phyloP scores from a whole-genome alignment of 352 stramenopile species.

The Phytophthora aleatoria region DNA sequence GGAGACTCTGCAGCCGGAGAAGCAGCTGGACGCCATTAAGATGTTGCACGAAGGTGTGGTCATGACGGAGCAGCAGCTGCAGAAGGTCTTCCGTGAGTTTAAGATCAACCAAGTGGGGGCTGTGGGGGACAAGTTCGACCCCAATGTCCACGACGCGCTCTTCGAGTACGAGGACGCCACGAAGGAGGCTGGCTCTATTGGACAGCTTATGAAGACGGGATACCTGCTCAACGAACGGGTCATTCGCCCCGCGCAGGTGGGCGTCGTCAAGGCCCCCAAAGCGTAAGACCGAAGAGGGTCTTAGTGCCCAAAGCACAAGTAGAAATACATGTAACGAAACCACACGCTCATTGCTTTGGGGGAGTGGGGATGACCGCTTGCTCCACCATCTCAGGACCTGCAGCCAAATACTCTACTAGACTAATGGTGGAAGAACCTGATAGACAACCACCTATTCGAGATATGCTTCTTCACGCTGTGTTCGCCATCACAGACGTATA shows the following conservation, averaged over 20 bases:
- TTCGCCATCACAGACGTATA: too few relatives aligned
- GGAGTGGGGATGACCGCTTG: background rate
- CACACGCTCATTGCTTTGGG: background rate
- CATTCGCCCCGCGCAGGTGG: constrained; percentile 96
- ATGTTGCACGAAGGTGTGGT: constrained; percentile 85
- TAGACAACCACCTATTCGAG: too few relatives aligned
- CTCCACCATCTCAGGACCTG: too few relatives aligned
- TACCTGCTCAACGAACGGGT: constrained; percentile 97
- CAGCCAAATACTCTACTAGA: too few relatives aligned
- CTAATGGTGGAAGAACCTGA: too few relatives aligned
- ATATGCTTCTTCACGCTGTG: too few relatives aligned
- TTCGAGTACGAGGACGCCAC: constrained; percentile 96
- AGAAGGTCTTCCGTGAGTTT: constrained; percentile 95
- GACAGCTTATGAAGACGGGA: constrained; percentile 97
- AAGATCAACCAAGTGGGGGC: constrained; percentile 93
- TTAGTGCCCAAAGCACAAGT: background rate
- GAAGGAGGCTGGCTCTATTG: constrained; percentile 91
- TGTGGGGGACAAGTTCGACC: constrained; percentile 97
- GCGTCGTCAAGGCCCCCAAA: constrained; percentile 73
- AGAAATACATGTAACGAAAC: constrained; percentile 7
- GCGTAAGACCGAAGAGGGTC: background rate
- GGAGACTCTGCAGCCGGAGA: constrained; percentile 70
- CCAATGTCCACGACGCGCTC: constrained; percentile 97
- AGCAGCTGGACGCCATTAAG: constrained; percentile 73
- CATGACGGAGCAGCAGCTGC: constrained; percentile 96